Evolutionary conservation across 106 monocot species (phyloP).

Genomic region (Amphibolis antarctica): DNA sequence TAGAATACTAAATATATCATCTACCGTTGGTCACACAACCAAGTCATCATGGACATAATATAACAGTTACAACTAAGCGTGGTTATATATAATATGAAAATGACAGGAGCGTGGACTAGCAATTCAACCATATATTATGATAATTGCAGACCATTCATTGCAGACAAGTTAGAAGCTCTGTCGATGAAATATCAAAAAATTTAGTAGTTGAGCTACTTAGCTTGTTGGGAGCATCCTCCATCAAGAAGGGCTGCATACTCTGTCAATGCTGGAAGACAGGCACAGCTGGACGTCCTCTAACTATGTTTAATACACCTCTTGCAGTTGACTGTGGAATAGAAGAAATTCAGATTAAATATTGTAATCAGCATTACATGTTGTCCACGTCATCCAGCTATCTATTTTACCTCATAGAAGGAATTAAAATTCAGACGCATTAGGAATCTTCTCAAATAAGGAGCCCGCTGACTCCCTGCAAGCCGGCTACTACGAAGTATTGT

Average conservation of each 20-base stretch:
- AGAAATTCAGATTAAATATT: not conserved
- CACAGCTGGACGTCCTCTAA: slow-evolving; percentile 25
- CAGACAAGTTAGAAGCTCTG: too few relatives aligned
- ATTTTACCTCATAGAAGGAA: slow-evolving; percentile 77
- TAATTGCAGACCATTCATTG: too few relatives aligned
- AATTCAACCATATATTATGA: too few relatives aligned
- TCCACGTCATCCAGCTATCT: not conserved
- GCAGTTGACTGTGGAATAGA: slow-evolving; percentile 34
- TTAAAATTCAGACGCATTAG: slow-evolving; percentile 93
- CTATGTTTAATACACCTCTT: slow-evolving; percentile 50
- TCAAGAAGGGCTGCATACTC: not conserved
- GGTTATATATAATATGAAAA: too few relatives aligned
- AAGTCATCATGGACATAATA: too few relatives aligned
- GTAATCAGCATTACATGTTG: not conserved
- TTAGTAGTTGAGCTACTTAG: too few relatives aligned
- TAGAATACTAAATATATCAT: too few relatives aligned
- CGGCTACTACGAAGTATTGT: slow-evolving; percentile 85
- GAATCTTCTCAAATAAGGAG: slow-evolving; percentile 80
- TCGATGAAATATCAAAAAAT: too few relatives aligned
- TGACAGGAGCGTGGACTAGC: too few relatives aligned
- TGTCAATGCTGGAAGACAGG: slow-evolving; percentile 21
- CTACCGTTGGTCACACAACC: too few relatives aligned
- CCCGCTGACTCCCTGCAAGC: slow-evolving; percentile 83
- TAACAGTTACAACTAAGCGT: too few relatives aligned
- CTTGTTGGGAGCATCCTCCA: too few relatives aligned